phyloP scores from a whole-genome alignment of 495 filamentous ascomycete genomes.

The Xylaria acuta region DNA sequence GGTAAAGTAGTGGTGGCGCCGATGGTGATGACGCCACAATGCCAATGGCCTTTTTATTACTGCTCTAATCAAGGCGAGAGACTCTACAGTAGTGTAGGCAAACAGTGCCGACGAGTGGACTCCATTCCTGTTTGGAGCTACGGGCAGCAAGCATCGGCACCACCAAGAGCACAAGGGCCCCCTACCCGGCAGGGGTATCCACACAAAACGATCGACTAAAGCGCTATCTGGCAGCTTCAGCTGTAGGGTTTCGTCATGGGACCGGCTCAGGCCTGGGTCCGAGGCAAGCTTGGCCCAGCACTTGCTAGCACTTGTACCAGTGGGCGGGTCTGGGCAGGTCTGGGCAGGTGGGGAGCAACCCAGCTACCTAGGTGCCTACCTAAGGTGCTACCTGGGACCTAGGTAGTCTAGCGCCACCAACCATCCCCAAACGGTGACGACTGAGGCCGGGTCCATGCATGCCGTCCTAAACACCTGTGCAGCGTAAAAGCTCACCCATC shows the following conservation, averaged over 20 bases:
- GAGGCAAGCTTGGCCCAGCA: not conserved
- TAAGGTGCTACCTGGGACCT: not conserved
- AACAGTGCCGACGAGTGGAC: not conserved
- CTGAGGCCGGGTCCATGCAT: slow-evolving; percentile 1
- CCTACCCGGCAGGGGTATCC: slow-evolving; percentile 9
- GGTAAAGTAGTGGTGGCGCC: not conserved
- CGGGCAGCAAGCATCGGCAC: not conserved
- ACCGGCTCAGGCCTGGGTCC: not conserved
- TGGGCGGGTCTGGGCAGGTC: no score
- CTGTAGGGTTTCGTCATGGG: slow-evolving; percentile 29
- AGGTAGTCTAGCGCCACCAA: slow-evolving; percentile 2
- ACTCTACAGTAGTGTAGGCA: slow-evolving; percentile 6
- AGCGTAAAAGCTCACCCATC: slow-evolving; percentile 3
- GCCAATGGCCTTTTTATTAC: not conserved
- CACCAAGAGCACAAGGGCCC: not conserved
- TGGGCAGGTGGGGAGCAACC: not conserved
- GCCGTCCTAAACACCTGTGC: not conserved
- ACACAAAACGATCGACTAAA: not conserved
- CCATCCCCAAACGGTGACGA: slow-evolving; percentile 17
- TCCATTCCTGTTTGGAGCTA: not conserved
- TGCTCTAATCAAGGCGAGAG: no score
- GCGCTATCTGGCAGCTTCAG: slow-evolving; percentile 1
- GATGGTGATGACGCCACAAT: not conserved
- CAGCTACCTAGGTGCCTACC: not conserved
- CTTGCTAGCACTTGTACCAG: no score